Conservation (phyloP, 805 yeast species). For the Myxozyma geophila region DNA sequence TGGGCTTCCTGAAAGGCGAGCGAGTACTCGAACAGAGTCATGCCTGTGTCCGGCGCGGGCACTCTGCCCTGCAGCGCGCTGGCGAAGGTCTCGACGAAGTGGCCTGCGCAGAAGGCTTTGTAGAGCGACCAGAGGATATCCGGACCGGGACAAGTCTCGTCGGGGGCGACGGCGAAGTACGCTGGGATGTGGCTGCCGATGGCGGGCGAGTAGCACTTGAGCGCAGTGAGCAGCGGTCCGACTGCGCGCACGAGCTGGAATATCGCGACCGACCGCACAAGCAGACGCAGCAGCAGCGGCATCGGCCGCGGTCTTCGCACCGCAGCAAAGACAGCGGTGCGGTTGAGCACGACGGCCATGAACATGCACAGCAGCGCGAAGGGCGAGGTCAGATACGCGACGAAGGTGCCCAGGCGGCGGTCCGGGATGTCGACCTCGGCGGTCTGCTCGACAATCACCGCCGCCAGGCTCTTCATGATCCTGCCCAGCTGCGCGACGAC, state of each 20-base stretch:
- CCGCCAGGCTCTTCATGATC: slow-evolving; percentile 18
- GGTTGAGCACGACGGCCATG: slow-evolving; percentile 61
- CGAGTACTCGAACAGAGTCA: slow-evolving; percentile 76
- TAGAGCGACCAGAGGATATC: slow-evolving; percentile 63
- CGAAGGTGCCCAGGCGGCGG: slow-evolving; percentile 33
- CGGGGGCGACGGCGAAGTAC: slow-evolving; percentile 32
- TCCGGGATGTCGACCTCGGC: slow-evolving; percentile 34
- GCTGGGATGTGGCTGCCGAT: slow-evolving; percentile 32
- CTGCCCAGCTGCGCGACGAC: slow-evolving; percentile 20
- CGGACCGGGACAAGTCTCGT: slow-evolving; percentile 51
- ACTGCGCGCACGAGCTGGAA: slow-evolving; percentile 45
- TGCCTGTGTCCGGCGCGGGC: slow-evolving; percentile 67
- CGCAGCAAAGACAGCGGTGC: slow-evolving; percentile 63
- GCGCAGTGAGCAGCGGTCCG: slow-evolving; percentile 47
- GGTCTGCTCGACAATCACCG: slow-evolving; percentile 27
- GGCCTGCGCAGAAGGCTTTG: slow-evolving; percentile 61
- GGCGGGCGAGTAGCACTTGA: slow-evolving; percentile 42
- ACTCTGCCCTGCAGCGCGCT: slow-evolving; percentile 59
- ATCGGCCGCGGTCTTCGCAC: slow-evolving; percentile 51
- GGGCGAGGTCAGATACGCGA: slow-evolving; percentile 41
- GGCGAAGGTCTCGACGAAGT: slow-evolving; percentile 68
- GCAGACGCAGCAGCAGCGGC: slow-evolving; percentile 44
- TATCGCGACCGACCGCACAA: slow-evolving; percentile 50
- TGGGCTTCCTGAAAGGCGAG: slow-evolving; percentile 75
- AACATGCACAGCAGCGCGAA: slow-evolving; percentile 53